Percentiles rank a stretch among this genome's conserved stretches.
These are phyloP conservation scores for Dactylellina haptotyla DNA, from an alignment of 2,329 filamentous ascomycete genomes.

Conservation along the genomic window DNA sequence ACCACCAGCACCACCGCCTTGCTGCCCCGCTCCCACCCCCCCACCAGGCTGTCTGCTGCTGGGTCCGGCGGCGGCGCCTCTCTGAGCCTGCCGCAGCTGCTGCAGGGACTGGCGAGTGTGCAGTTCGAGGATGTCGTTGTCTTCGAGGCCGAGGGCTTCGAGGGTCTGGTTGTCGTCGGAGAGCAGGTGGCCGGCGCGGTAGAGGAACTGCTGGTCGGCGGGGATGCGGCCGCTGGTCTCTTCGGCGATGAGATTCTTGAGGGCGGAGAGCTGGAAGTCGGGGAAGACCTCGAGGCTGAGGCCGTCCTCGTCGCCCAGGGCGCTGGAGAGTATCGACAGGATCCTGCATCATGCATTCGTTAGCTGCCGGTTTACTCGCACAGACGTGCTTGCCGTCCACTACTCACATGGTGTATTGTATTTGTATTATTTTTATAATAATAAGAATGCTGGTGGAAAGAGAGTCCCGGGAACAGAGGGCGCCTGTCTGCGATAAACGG, in stretches of 20 bases:
- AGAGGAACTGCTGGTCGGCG: slow-evolving; percentile 77
- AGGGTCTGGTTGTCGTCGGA: slow-evolving; percentile 81
- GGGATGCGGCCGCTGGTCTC: slow-evolving; percentile 77
- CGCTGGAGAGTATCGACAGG: slow-evolving; percentile 30
- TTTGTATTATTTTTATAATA: too few relatives aligned
- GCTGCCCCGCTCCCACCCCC: slow-evolving; percentile 50
- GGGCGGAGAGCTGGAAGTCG: slow-evolving; percentile 82
- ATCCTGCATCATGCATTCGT: slow-evolving; percentile 12
- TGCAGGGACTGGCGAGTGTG: slow-evolving; percentile 71
- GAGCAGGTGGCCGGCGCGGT: slow-evolving; percentile 86
- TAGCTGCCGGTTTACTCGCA: slow-evolving; percentile 2
- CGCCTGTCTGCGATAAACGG: too few relatives aligned
- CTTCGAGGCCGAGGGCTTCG: slow-evolving; percentile 79
- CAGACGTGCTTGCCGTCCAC: not conserved
- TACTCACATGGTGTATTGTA: too few relatives aligned
- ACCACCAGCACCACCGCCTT: slow-evolving; percentile 55
- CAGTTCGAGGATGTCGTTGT: slow-evolving; percentile 92
- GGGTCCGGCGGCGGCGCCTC: slow-evolving; percentile 56
- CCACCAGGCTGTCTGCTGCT: slow-evolving; percentile 58
- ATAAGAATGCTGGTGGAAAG: too few relatives aligned
- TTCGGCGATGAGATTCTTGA: slow-evolving; percentile 87
- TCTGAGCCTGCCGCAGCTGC: slow-evolving; percentile 61
- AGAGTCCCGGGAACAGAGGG: too few relatives aligned
- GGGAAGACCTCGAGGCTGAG: slow-evolving; percentile 76
- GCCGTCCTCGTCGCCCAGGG: slow-evolving; percentile 17